Conservation (phyloP, 78 protist species). For the Anaeramoeba flamelloides region DNA sequence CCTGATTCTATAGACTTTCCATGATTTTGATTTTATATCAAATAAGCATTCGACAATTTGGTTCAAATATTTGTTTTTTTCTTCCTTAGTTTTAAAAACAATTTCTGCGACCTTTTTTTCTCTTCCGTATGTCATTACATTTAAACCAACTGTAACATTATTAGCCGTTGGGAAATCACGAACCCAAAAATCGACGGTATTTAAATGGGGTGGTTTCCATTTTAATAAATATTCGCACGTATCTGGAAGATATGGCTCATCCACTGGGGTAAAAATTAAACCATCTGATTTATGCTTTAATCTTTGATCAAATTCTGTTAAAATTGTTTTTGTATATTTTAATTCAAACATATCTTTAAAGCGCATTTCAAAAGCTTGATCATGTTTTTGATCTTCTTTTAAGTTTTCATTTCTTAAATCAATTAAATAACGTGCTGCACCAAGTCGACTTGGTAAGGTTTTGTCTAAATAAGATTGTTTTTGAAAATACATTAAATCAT, state of each 20-base stretch:
- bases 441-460: neutral
- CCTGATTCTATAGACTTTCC: neutral
- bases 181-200: neutral
- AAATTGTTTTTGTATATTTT: neutral
- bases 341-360: neutral
- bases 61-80: neutral
- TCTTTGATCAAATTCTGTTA: neutral
- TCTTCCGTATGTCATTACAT: too few relatives aligned
- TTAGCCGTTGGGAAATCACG: too few relatives aligned
- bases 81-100: neutral
- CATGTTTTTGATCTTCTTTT: neutral
- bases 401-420: neutral
- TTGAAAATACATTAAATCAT: neutral
- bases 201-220: neutral
- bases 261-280: neutral
- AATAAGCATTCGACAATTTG: neutral
- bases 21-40: neutral
- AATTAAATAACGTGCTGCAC: neutral
- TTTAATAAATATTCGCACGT: neutral
- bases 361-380: neutral
- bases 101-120: too few relatives aligned
- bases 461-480: neutral
- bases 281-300: slow-evolving; percentile 1
- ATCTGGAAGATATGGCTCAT: neutral
- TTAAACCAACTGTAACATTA: too few relatives aligned